Evolutionary conservation across 2,329 filamentous ascomycete species (phyloP).

Genomic region (Beauveria brongniartii): DNA sequence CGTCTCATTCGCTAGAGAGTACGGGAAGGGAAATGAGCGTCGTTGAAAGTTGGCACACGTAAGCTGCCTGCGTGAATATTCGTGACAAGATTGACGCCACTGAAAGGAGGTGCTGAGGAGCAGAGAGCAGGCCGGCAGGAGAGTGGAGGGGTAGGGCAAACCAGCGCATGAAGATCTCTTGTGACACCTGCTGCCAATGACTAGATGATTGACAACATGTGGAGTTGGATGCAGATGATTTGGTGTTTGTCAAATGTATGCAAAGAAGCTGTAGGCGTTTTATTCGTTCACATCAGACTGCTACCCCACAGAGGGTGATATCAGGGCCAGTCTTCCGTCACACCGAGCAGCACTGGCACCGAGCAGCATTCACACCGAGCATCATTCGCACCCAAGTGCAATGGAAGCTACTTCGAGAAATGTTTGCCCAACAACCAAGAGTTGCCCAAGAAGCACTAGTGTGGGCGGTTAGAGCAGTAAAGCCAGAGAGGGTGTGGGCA

Average conservation of each 20-base stretch:
- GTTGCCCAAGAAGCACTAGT: constrained; percentile 2
- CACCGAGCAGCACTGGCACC: no score
- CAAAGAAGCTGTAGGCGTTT: no score
- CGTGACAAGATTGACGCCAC: not conserved
- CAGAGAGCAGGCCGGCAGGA: not conserved
- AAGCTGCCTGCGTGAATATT: not conserved
- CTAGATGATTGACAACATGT: no score
- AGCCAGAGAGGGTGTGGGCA: not conserved
- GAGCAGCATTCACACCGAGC: not conserved
- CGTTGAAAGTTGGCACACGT: not conserved
- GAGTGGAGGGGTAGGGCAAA: not conserved
- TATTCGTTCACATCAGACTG: no score
- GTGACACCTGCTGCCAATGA: not conserved
- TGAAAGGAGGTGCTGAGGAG: not conserved
- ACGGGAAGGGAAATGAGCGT: not conserved
- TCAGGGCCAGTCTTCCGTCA: no score
- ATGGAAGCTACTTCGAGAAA: not conserved
- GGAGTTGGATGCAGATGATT: no score
- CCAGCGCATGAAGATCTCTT: not conserved
- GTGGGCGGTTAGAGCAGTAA: not conserved
- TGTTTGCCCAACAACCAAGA: not conserved
- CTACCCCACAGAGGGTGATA: no score
- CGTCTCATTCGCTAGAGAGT: constrained; percentile 1
- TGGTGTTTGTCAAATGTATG: no score
- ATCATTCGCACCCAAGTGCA: not conserved